A percentile compares a stretch with the other conserved stretches of the same genome.
Evolutionary conservation across 2,329 filamentous ascomycete genomes (phyloP).

Genomic region (Coniochaeta hoffmannii): DNA sequence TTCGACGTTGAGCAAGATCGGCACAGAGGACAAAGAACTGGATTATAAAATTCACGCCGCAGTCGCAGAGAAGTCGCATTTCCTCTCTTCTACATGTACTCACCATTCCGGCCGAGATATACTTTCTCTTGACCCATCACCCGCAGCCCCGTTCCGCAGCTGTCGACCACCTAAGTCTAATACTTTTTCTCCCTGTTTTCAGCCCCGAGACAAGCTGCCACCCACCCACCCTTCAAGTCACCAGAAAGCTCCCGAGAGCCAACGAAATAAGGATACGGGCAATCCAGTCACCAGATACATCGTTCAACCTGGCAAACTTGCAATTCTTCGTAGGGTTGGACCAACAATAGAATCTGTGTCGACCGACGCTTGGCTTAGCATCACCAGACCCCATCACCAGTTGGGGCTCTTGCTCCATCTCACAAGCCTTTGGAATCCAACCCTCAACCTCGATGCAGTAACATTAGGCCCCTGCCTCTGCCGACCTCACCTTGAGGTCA

Average conservation of each 20-base stretch:
- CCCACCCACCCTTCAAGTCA: background rate
- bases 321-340: background rate
- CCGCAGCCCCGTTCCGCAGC: background rate
- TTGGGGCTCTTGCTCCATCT: slow-evolving; percentile 5
- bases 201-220: background rate
- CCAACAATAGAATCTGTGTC: background rate
- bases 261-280: background rate
- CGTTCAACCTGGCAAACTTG: background rate
- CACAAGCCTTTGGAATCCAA: slow-evolving; percentile 2
- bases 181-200: background rate
- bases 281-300: background rate
- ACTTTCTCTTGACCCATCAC: background rate
- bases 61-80: background rate
- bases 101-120: background rate
- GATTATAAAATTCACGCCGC: too few species aligned
- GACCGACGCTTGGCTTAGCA: background rate
- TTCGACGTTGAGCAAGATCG: background rate
- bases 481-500: slow-evolving; percentile 34
- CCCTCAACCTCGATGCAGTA: slow-evolving; percentile 24
- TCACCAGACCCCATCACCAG: background rate
- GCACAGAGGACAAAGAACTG: background rate
- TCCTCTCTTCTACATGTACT: background rate
- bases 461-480: slow-evolving; percentile 28
- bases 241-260: background rate
- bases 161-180: background rate